Evolutionary conservation across 1,139 yeast genomes (phyloP).

Genomic region (Hyphopichia wangnamkhiaoensis): DNA sequence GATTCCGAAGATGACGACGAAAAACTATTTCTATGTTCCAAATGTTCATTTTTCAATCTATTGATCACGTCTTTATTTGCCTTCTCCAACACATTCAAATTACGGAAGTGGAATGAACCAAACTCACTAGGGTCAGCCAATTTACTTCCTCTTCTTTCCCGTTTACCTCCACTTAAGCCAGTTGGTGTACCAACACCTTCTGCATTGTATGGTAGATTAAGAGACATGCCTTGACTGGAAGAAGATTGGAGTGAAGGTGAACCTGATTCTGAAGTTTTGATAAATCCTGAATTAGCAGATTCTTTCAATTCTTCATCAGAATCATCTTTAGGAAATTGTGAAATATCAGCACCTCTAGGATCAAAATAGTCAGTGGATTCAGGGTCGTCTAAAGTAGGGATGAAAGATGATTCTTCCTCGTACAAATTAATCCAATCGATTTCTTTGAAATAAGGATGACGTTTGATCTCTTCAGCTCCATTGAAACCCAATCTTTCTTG

Average conservation of each 20-base stretch:
- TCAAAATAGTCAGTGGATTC: slow-evolving; percentile 94
- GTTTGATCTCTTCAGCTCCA: slow-evolving; percentile 77
- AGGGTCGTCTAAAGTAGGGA: slow-evolving; percentile 78
- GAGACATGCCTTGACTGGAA: slow-evolving; percentile 6
- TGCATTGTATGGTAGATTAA: too few species aligned
- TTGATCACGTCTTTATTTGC: slow-evolving; percentile 93
- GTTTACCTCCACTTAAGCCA: slow-evolving; percentile 31
- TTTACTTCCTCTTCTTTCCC: slow-evolving; percentile 68
- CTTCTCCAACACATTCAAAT: slow-evolving; percentile 84
- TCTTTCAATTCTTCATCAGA: slow-evolving; percentile 31
- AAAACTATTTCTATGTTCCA: slow-evolving; percentile 51
- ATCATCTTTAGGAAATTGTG: slow-evolving; percentile 60
- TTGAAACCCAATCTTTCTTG: slow-evolving; percentile 66
- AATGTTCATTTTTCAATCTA: slow-evolving; percentile 79
- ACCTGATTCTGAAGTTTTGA: slow-evolving; percentile 14
- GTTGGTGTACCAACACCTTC: not conserved
- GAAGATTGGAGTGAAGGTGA: slow-evolving; percentile 17
- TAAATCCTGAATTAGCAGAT: not conserved
- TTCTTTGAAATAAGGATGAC: slow-evolving; percentile 72
- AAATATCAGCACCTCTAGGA: slow-evolving; percentile 77
- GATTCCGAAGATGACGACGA: slow-evolving; percentile 48
- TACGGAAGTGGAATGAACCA: slow-evolving; percentile 91
- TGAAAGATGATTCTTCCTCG: slow-evolving; percentile 77
- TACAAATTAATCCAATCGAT: slow-evolving; percentile 78
- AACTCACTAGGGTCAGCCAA: slow-evolving; percentile 78